Percentiles rank a stretch among this genome's conserved stretches.
Conservation (phyloP, 1,284 basidiomycete species). For the Cystobasidium sp. region DNA sequence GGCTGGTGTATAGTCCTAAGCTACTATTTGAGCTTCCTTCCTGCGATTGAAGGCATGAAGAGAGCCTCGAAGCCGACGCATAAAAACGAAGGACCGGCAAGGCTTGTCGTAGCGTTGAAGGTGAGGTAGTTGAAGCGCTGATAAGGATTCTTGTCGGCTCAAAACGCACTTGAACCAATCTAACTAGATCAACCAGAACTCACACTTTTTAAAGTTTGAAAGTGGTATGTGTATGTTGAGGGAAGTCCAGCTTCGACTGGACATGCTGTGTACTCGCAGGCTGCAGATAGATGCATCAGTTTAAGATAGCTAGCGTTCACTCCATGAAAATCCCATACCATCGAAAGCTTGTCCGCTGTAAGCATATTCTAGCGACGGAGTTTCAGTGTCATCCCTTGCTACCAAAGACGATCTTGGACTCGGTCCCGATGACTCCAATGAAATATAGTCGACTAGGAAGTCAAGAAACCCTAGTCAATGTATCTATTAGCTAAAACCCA, state of each 20-base stretch:
- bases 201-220: conserved; percentile 44
- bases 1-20: not conserved
- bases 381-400: conserved; percentile 35
- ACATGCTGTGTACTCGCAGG: conserved; percentile 46
- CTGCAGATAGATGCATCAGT: not conserved
- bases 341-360: conserved; percentile 46
- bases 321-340: not conserved
- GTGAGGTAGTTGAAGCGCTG: conserved; percentile 44
- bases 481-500: not conserved
- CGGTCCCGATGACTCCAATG: conserved; percentile 20
- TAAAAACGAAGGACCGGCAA: conserved; percentile 45
- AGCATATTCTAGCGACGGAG: conserved; percentile 30
- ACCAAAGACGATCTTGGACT: conserved; percentile 32
- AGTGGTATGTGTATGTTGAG: conserved; percentile 42
- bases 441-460: conserved; percentile 31
- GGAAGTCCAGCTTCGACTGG: conserved; percentile 39
- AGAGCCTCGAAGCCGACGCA: conserved; percentile 45
- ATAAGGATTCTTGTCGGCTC: not conserved
- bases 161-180: not conserved
- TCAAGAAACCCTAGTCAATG: not conserved
- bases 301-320: not conserved
- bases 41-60: conserved; percentile 26
- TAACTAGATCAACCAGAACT: conserved; percentile 8
- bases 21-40: conserved; percentile 12
- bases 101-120: conserved; percentile 44